These are phyloP conservation scores for Backusella macrospora DNA, from an alignment of 192 early-diverging fungal species.

Conservation along the genomic window DNA sequence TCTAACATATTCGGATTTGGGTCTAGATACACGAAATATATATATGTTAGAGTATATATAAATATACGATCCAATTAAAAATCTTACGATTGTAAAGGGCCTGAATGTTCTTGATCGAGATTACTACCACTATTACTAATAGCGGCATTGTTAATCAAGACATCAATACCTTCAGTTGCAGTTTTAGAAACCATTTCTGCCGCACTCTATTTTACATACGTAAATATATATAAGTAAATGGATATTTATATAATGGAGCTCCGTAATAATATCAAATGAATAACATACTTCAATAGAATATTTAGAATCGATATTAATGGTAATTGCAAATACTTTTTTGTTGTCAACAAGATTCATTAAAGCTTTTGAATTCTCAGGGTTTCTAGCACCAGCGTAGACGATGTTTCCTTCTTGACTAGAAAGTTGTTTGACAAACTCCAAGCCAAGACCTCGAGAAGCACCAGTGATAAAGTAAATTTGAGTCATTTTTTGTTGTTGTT, in stretches of 20 bases:
- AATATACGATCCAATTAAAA: too few species aligned
- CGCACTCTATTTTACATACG: too few species aligned
- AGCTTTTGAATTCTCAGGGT: too few species aligned
- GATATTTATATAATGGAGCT: too few species aligned
- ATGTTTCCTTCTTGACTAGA: slow-evolving; percentile 13
- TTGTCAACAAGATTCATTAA: too few species aligned
- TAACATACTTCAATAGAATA: too few species aligned
- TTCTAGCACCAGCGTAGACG: too few species aligned
- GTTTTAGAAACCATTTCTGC: too few species aligned
- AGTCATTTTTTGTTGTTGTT: slow-evolving; percentile 13
- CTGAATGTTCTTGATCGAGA: not conserved
- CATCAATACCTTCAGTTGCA: slow-evolving; percentile 40
- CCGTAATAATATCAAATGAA: too few species aligned
- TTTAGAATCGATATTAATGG: too few species aligned
- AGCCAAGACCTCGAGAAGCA: slow-evolving; percentile 37
- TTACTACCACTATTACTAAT: not conserved
- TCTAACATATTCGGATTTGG: not conserved
- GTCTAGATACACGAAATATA: not conserved
- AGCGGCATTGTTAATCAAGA: slow-evolving; percentile 44
- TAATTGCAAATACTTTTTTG: too few species aligned
- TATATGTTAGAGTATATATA: not conserved
- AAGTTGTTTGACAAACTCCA: slow-evolving; percentile 36
- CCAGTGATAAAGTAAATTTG: slow-evolving; percentile 29
- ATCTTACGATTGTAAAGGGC: slow-evolving; percentile 14
- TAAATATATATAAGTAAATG: too few species aligned